A percentile compares a stretch with the other conserved stretches of the same genome.
Conservation (phyloP, 2,329 filamentous ascomycete genomes). For the Aureobasidium sp. region DNA sequence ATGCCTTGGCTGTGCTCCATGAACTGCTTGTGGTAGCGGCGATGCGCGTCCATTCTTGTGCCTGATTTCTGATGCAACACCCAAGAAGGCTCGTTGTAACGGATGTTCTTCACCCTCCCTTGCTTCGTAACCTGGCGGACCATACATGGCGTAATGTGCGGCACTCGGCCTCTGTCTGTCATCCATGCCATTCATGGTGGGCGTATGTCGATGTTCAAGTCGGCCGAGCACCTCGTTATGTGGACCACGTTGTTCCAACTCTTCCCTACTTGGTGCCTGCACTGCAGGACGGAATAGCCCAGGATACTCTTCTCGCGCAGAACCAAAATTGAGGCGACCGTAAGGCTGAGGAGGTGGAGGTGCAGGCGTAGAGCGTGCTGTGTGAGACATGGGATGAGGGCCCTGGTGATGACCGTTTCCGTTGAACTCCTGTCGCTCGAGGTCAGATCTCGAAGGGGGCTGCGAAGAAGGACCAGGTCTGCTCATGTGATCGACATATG, state of each 20-base stretch:
- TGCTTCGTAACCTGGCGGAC: conserved; percentile 3
- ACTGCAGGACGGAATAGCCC: conserved; percentile 24
- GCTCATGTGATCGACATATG: neutral
- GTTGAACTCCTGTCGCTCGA: neutral
- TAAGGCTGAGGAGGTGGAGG: conserved; percentile 13
- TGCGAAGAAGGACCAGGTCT: neutral
- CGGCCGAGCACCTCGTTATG: conserved; percentile 6
- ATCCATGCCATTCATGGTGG: conserved; percentile 3
- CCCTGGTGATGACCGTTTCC: neutral
- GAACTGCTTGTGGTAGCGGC: conserved; percentile 85
- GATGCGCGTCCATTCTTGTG: conserved; percentile 79
- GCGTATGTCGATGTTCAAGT: conserved; percentile 6
- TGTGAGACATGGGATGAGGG: conserved; percentile 5
- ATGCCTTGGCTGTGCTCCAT: conserved; percentile 77
- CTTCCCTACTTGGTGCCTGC: conserved; percentile 4
- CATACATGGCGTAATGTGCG: conserved; percentile 4
- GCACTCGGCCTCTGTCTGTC: neutral
- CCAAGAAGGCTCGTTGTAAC: conserved; percentile 58
- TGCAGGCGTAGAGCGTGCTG: conserved; percentile 8
- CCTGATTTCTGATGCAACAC: conserved; percentile 63
- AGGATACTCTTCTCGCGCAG: conserved; percentile 26
- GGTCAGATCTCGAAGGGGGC: conserved; percentile 4
- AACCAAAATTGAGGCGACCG: conserved; percentile 22
- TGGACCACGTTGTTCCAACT: conserved; percentile 8
- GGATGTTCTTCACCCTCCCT: conserved; percentile 16